These are phyloP conservation scores for Allantophomopsis lycopodina DNA, from an alignment of 2,329 filamentous ascomycete genomes.

Conservation along the genomic window DNA sequence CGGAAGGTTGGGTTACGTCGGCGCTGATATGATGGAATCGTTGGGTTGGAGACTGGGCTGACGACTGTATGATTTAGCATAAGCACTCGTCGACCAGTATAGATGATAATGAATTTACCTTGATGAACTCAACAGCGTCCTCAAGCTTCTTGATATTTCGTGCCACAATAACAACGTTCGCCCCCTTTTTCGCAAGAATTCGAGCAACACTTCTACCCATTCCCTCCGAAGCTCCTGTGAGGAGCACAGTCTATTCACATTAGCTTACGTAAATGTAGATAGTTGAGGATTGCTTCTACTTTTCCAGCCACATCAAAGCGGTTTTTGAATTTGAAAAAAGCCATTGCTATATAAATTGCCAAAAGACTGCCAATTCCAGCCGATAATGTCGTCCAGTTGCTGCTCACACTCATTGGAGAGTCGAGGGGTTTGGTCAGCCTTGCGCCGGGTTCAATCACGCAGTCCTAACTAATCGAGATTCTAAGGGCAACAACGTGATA, in stretches of 20 bases:
- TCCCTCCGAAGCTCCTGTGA: constrained; percentile 88
- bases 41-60: constrained; percentile 56
- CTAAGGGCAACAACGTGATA: no score
- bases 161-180: constrained; percentile 75
- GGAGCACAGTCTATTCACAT: constrained; percentile 56
- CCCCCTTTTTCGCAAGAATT: constrained; percentile 68
- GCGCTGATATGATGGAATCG: constrained; percentile 74
- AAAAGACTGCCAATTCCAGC: no score
- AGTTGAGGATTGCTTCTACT: constrained; percentile 1
- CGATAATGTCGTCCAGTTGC: no score
- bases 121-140: constrained; percentile 49
- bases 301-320: constrained; percentile 8
- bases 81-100: constrained; percentile 1
- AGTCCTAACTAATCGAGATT: no score
- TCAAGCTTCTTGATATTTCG: constrained; percentile 66
- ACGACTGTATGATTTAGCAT: constrained; percentile 30
- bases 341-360: constrained; percentile 2
- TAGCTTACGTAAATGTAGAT: neutral
- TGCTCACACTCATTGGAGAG: no score
- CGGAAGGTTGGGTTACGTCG: constrained; percentile 60
- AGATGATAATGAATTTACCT: constrained; percentile 27
- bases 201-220: constrained; percentile 70
- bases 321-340: constrained; percentile 5
- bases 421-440: no score
- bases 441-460: no score